Base-by-base conservation (phyloP, 202 grass and related monocot species). In the Carex sylvatica region DNA sequence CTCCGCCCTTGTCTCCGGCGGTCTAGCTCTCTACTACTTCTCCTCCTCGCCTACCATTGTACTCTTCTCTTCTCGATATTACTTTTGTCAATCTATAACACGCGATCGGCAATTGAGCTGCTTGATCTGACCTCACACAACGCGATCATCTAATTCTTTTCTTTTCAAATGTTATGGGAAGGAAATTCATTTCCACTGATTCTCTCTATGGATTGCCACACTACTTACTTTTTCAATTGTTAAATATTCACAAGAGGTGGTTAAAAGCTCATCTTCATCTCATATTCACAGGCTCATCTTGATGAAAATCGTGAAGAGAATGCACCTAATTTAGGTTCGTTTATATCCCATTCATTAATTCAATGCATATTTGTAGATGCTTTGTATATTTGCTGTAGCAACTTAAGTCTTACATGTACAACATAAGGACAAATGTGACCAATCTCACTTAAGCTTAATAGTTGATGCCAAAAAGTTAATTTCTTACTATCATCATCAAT, bases 281-380 rank as follows among this genome's bases (percentile, higher is more conserved):
- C 44, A 44, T 86, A 85, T 74, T 83, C 88, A 84, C 88, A 95
- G 95, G 92, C 84, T 52, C 83, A 90, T 83, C 78, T 98, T 82
- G 95, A 94, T 55, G 79, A 89, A 76, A 80, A 80, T 31, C 80
- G 53, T 61, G 87, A 90, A 44, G 90, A 92, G 5, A 60, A 80
- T 56, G 64, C 83, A 26, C 82, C 74, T 70, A 90, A 92, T 78
- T 83, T 93, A 70, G 95, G 95, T 98, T 83, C 87, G 90, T 77
- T 84, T n/a, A 53, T 31, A 6, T 19, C 14, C 33, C 76, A 42
- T 61, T 85, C 5, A 62, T 28, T 9, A 65, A 65, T 78, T 24
- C 31, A 62, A 24, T 69, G 10, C 40, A 68, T 49, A 53, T 67
- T 65, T 65, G 52, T 66, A 31, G 23, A 58, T 70, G 38, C 61